Evolutionary conservation across 805 yeast genomes (phyloP), one percentile per base, ranked within the genome.

Genomic region (Brettanomyces bruxellensis): DNA sequence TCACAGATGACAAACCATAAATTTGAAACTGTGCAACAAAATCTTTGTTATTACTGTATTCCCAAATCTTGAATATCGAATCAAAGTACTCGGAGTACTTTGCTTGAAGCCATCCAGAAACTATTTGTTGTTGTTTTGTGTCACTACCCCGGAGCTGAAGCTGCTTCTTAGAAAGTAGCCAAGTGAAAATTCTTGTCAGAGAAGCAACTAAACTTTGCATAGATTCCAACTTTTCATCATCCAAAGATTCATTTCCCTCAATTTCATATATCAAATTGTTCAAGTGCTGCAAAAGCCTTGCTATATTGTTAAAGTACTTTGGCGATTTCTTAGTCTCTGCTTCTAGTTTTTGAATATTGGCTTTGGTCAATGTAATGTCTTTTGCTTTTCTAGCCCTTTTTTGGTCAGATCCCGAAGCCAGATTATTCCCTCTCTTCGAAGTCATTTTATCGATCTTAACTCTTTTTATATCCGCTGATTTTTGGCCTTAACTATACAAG

Each of bases 61-160:
- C 62, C 52, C 83, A 62, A 43, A 76, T 60, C 13, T 61, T 59
- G 25, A 74, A 57, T 24, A 84, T 49, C 32, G 64, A 58, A 3
- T 54, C 54, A 55, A 81, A 79, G 65, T 68, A 85, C 23, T 66
- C 62, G 36, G 72, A 72, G 64, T 85, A 85, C 46, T 75, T 72
- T 43, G 75, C 72, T 46, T 69, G 68, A 36, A 86, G 61, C 91
- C 95, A 86, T 52, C 72, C 69, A 34, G 73, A 73, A n/a, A 81
- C 73, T 14, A 66, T 62, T 49, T 72, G 71, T 46, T 76, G 73
- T 34, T 73, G 79, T 39, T 71, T 71, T 5, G 61, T 45, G 25
- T 57, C 56, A 4, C 51, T 56, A 39, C 60, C 64, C 12, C 63
- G 60, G 25, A 55, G 55, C 51, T 59, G 62, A 38, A 83, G 57